Evolutionary conservation across 768 basidiomycete species (phyloP).

Genomic region (Mycena filopes): DNA sequence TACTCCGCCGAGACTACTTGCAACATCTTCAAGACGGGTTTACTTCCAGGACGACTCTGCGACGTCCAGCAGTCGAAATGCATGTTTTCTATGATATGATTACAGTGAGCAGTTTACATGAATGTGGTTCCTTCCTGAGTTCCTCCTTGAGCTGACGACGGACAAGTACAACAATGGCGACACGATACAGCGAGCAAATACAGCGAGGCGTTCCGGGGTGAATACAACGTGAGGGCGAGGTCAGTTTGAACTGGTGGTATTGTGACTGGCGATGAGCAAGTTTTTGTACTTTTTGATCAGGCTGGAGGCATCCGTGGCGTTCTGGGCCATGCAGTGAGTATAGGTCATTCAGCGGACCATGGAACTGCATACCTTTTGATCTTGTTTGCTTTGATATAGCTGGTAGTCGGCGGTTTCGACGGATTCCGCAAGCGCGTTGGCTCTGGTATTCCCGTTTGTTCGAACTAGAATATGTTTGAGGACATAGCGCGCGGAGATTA

Average conservation of each 20-base stretch:
- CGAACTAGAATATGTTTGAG: slow-evolving; percentile 37
- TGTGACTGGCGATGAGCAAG: slow-evolving; percentile 34
- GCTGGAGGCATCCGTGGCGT: slow-evolving; percentile 36
- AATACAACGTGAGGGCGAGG: background rate
- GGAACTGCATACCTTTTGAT: slow-evolving; percentile 46
- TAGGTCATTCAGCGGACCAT: background rate
- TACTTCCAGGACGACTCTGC: too few relatives aligned
- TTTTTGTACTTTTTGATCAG: slow-evolving; percentile 39
- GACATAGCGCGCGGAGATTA: background rate
- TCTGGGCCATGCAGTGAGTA: slow-evolving; percentile 14
- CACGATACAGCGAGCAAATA: slow-evolving; percentile 17
- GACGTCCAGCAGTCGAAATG: too few relatives aligned
- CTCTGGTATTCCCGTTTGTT: slow-evolving; percentile 39
- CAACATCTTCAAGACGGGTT: too few relatives aligned
- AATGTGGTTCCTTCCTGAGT: background rate
- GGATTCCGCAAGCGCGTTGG: slow-evolving; percentile 42
- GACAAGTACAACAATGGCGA: slow-evolving; percentile 6
- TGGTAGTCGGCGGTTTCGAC: slow-evolving; percentile 47
- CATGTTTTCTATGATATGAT: slow-evolving; percentile 17
- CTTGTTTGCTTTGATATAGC: slow-evolving; percentile 46
- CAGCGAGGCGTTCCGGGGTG: background rate
- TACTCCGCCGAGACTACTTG: too few relatives aligned
- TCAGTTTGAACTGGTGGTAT: too few relatives aligned
- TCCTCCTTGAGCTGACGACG: slow-evolving; percentile 16
- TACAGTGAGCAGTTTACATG: slow-evolving; percentile 24